A percentile compares a stretch with the other conserved stretches of the same genome.
Evolutionary conservation across 2,329 filamentous ascomycete genomes (phyloP).

Genomic region (Colletotrichum sojae): DNA sequence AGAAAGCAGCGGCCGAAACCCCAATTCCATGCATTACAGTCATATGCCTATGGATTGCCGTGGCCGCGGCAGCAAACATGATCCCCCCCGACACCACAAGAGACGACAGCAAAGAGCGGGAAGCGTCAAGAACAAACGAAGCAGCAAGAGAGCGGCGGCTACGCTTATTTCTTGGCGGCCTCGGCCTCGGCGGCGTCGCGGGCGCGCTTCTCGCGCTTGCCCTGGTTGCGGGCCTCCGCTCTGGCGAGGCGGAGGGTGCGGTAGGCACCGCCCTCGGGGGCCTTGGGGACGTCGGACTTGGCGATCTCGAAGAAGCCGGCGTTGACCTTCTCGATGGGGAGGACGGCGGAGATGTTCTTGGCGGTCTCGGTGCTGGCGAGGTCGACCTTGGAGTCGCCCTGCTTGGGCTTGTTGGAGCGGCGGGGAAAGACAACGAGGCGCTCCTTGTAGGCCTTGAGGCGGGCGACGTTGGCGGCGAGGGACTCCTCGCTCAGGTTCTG

Average conservation of each 20-base stretch:
- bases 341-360: conserved; percentile 67
- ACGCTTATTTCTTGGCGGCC: conserved; percentile 85
- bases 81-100: conserved; percentile 38
- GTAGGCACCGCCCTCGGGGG: conserved; percentile 87
- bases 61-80: conserved; percentile 38
- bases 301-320: conserved; percentile 80
- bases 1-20: conserved; percentile 39
- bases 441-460: conserved; percentile 97
- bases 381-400: conserved; percentile 92
- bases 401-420: conserved; percentile 94
- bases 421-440: conserved; percentile 98
- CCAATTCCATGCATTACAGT: conserved; percentile 34
- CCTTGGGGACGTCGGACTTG: conserved; percentile 84
- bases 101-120: conserved; percentile 37
- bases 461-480: conserved; percentile 93
- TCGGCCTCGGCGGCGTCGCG: conserved; percentile 90
- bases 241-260: conserved; percentile 86
- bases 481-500: conserved; percentile 98
- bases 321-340: conserved; percentile 81
- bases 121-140: conserved; percentile 28
- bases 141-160: conserved; percentile 10
- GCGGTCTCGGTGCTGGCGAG: conserved; percentile 74
- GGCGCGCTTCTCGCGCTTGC: conserved; percentile 92
- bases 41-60: conserved; percentile 32
- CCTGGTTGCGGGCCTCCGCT: conserved; percentile 84